Evolutionary conservation across 2,329 filamentous ascomycete species (phyloP).

Genomic region (Penicillium sp.): DNA sequence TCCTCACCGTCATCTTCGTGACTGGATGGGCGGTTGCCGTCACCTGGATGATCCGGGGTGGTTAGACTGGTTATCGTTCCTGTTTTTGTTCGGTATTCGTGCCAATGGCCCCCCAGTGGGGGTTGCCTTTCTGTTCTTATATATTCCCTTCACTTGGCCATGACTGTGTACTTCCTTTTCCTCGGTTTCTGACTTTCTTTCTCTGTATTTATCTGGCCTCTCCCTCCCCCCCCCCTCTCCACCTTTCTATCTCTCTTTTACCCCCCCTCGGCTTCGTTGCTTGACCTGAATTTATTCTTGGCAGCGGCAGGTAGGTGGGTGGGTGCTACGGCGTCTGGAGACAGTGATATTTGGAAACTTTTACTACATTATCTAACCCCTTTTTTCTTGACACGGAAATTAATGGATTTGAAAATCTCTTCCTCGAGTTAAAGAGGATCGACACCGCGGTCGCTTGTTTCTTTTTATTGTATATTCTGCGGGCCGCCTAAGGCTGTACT

Average conservation of each 20-base stretch:
- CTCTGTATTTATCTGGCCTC: constrained; percentile 18
- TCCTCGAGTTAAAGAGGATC: constrained; percentile 1
- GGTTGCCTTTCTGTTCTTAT: constrained; percentile 17
- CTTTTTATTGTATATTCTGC: neutral
- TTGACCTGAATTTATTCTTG: neutral
- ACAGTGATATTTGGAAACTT: neutral
- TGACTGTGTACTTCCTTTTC: constrained; percentile 12
- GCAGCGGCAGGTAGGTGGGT: constrained; percentile 5
- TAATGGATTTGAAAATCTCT: constrained; percentile 8
- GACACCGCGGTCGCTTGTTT: neutral
- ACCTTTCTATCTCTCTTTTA: constrained; percentile 6
- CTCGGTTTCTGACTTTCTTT: neutral
- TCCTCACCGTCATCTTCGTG: constrained; percentile 40
- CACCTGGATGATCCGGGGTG: constrained; percentile 38
- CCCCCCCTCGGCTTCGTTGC: neutral
- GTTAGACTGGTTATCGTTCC: constrained; percentile 15
- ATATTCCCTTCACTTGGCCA: constrained; percentile 16
- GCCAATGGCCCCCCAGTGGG: constrained; percentile 12
- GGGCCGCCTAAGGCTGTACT: neutral
- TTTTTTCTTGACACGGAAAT: constrained; percentile 5
- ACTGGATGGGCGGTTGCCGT: constrained; percentile 33
- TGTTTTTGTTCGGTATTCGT: neutral
- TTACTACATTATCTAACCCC: neutral
- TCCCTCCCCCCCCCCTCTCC: neutral
- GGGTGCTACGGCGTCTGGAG: constrained; percentile 15